Base-by-base conservation (phyloP, 345 rosid species). In the Salix dunnii region DNA sequence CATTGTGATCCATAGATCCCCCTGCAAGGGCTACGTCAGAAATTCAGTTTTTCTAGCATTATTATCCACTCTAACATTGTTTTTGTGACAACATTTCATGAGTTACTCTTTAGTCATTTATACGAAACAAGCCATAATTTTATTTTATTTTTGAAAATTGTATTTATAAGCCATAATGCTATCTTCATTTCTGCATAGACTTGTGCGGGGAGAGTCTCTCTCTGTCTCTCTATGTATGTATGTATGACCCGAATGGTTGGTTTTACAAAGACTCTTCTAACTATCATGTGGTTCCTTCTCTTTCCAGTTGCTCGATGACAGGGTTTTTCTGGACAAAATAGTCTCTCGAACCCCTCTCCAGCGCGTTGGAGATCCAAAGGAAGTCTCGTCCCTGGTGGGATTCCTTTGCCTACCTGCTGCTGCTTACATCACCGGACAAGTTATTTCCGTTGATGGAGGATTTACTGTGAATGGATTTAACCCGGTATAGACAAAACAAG, bases 321-420 rank as follows among this genome's bases (percentile, higher is more conserved):
- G 87, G 74, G 88, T 83, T 28, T 90, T 85, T 30, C 0, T 74
- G 55, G 92, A 89, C 21, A 82, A 79, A 2, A 9, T 92, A 35
- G 76, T 90, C 9, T 81, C 92, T 0, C 86, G 90, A 36, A 92
- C 98, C 5, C 96, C 97, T 5, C 91, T 91, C 46, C 85, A 85
- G 76, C 96, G 97, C 0, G 68, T 91, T 30, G 97, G 92, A 72
- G 94, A 94, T 76, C 82, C 98, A n/a, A 83, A 84, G 71, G 97
- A 94, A 83, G 98, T 92, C 0, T 83, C 97, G 9, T 89, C 92
- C 4, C 79, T 87, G 9, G 92, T 86, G 17, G 91, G 88, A 38
- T 94, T 82, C 84, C 88, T 91, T 11, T 89, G 96, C 87, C 79
- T 89, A 4, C 97, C 94, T 4, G 90, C 93, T n/a, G 83, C 97